Percentiles rank a stretch among this genome's conserved stretches.
Conservation (phyloP, 495 filamentous ascomycete species). For the Bombardia bombarda region DNA sequence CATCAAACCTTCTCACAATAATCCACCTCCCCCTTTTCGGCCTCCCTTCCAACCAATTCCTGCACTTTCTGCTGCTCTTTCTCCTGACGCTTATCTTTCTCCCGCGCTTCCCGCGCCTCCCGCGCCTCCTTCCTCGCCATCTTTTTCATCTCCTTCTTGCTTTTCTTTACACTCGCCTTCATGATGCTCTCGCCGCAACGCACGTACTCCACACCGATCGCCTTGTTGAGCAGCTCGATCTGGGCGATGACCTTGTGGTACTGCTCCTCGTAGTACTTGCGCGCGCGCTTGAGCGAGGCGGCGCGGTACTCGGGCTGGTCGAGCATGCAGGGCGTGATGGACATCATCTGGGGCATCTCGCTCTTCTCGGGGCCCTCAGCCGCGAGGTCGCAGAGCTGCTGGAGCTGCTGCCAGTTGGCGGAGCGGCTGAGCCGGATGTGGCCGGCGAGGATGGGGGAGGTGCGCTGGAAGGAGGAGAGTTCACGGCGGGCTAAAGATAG, state of each 20-base stretch:
- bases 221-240: conserved; percentile 10
- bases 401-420: not conserved
- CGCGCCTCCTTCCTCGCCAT: too few species aligned
- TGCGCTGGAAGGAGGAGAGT: conserved; percentile 2
- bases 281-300: conserved; percentile 41
- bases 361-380: conserved; percentile 1
- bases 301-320: conserved; percentile 70
- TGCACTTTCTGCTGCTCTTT: too few species aligned
- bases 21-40: too few species aligned
- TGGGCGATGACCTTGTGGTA: conserved; percentile 4
- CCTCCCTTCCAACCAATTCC: too few species aligned
- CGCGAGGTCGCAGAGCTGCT: conserved; percentile 3
- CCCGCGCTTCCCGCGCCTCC: too few species aligned
- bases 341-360: conserved; percentile 10
- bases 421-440: conserved; percentile 3
- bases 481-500: conserved; percentile 4
- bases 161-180: too few species aligned
- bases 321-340: conserved; percentile 57
- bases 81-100: too few species aligned
- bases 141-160: too few species aligned
- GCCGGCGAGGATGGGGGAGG: conserved; percentile 1
- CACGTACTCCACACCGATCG: conserved; percentile 2
- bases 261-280: conserved; percentile 29
- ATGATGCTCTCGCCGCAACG: not conserved
- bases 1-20: too few species aligned